Evolutionary conservation across 371 early-diverging fungal species (phyloP).

Genomic region (Mucor mucedo): DNA sequence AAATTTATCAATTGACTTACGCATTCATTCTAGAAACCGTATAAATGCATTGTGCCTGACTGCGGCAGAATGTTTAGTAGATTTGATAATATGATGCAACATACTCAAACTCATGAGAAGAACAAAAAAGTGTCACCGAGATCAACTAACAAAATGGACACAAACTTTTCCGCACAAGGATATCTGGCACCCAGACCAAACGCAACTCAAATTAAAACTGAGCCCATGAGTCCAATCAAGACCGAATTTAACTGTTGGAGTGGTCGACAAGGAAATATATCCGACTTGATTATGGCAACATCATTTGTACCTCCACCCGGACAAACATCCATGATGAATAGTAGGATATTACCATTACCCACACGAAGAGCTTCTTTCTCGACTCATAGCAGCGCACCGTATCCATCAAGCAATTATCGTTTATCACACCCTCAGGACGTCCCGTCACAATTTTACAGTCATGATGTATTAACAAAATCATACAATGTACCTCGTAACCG

Average conservation of each 20-base stretch:
- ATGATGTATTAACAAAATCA: neutral
- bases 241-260: neutral
- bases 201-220: slow-evolving; percentile 14
- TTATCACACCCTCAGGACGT: neutral
- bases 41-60: slow-evolving; percentile 25
- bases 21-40: slow-evolving; percentile 27
- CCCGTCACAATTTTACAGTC: neutral
- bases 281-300: slow-evolving; percentile 1
- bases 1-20: neutral
- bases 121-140: neutral
- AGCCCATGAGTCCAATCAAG: slow-evolving; percentile 9
- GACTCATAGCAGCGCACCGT: neutral
- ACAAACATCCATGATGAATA: slow-evolving; percentile 18
- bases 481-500: slow-evolving; percentile 20
- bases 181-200: neutral
- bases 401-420: neutral
- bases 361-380: slow-evolving; percentile 12
- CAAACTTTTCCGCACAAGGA: neutral
- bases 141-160: too few relatives aligned
- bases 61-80: slow-evolving; percentile 34
- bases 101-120: slow-evolving; percentile 37
- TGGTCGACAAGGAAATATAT: neutral
- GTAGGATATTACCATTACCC: slow-evolving; percentile 19
- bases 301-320: slow-evolving; percentile 1
- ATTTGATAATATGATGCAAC: slow-evolving; percentile 41